These are phyloP conservation scores for Sonneratia caseolaris DNA, from an alignment of 345 rosid species.

Conservation along the genomic window DNA sequence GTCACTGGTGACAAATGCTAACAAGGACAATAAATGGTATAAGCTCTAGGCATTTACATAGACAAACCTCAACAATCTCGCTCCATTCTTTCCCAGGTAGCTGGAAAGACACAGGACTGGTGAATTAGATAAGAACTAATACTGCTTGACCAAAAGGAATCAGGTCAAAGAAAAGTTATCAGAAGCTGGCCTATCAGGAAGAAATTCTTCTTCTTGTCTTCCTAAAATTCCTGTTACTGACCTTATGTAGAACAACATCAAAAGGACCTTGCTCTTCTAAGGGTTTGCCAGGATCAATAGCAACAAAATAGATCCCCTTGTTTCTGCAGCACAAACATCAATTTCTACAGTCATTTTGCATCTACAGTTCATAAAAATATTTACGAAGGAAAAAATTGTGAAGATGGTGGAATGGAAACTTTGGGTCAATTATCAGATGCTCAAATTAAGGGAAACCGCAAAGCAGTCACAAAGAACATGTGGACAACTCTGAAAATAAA, in stretches of 20 bases:
- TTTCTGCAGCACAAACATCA: slow-evolving; percentile 36
- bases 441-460: neutral
- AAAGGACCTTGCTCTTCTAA: slow-evolving; percentile 91
- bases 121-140: slow-evolving; percentile 2
- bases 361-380: neutral
- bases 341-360: neutral
- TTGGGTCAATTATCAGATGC: neutral
- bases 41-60: slow-evolving; percentile 8
- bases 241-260: slow-evolving; percentile 89
- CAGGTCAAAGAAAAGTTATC: neutral
- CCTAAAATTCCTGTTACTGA: slow-evolving; percentile 18
- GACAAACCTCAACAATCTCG: slow-evolving; percentile 62
- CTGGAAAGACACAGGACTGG: slow-evolving; percentile 32
- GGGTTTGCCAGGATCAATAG: slow-evolving; percentile 58
- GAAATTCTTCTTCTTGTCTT: neutral
- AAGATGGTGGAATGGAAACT: neutral
- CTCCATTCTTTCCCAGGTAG: slow-evolving; percentile 68
- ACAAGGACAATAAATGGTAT: neutral
- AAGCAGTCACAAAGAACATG: neutral
- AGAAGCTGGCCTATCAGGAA: neutral
- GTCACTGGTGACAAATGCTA: neutral
- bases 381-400: neutral
- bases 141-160: neutral
- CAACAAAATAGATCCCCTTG: slow-evolving; percentile 66
- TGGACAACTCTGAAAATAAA: slow-evolving; percentile 1